Conservation (phyloP, 2,329 filamentous ascomycete species). For the Aspergillus puulaauensis region DNA sequence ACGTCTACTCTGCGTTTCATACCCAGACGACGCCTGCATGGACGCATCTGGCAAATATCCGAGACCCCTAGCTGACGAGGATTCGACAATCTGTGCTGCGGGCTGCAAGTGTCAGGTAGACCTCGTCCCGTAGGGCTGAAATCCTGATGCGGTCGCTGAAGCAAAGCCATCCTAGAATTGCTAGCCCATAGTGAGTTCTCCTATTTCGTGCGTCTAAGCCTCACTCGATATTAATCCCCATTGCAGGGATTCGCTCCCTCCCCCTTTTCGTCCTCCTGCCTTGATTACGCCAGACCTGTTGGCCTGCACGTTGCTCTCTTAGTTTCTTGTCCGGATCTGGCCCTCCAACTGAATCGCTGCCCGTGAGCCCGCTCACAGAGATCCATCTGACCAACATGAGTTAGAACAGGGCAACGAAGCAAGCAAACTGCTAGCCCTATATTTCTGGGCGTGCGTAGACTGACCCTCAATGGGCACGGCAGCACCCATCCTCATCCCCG, state of each 20-base stretch:
- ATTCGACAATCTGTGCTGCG: neutral
- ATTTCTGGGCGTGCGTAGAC: neutral
- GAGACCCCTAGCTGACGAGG: neutral
- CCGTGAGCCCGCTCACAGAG: neutral
- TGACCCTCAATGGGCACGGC: neutral
- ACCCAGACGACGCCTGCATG: neutral
- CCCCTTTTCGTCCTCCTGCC: neutral
- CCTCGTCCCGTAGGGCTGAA: constrained; percentile 1
- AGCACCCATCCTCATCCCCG: neutral
- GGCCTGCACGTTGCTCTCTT: neutral
- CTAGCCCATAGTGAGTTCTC: neutral
- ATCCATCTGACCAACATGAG: too few species aligned
- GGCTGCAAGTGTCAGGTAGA: neutral
- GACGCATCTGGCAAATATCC: neutral
- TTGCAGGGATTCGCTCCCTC: constrained; percentile 2
- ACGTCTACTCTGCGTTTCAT: neutral
- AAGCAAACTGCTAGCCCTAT: neutral
- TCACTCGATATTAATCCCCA: neutral
- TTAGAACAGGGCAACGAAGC: neutral
- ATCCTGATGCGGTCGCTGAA: neutral
- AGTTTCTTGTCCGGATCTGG: neutral
- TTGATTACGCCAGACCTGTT: neutral
- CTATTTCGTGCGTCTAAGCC: constrained; percentile 7
- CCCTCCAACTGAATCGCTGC: neutral
- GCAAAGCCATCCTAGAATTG: neutral